phyloP scores from a whole-genome alignment of 805 yeast genomes.

The Pichia gijzeniarum region DNA sequence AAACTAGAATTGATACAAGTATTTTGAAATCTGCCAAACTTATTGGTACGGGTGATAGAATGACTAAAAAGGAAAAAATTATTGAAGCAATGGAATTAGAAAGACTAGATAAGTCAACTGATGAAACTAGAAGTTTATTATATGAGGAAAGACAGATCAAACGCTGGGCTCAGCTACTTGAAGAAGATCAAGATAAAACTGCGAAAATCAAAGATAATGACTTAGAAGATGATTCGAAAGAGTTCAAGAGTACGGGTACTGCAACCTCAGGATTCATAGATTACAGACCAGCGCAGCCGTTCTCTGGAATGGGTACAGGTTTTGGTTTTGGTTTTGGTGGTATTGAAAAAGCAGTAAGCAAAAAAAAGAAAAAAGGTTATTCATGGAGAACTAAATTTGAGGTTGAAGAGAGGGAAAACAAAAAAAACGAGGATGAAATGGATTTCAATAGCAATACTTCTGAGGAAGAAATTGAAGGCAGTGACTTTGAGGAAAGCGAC shows the following conservation, averaged over 20 bases:
- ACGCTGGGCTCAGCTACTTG: conserved; percentile 46
- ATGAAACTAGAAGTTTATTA: conserved; percentile 50
- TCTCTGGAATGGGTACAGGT: conserved; percentile 53
- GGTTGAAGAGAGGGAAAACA: conserved; percentile 36
- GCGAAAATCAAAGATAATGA: conserved; percentile 2
- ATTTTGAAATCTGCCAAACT: conserved; percentile 65
- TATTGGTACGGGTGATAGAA: conserved; percentile 60
- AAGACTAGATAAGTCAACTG: conserved; percentile 63
- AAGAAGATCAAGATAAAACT: conserved; percentile 22
- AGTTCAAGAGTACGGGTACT: conserved; percentile 29
- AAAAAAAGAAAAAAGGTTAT: conserved; percentile 48
- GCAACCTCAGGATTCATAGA: conserved; percentile 51
- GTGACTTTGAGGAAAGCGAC: too few relatives aligned
- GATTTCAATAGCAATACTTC: conserved; percentile 42
- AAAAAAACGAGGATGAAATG: conserved; percentile 49
- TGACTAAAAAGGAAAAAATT: conserved; percentile 61
- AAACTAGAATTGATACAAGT: conserved; percentile 64
- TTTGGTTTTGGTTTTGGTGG: conserved; percentile 70
- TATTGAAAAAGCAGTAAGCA: conserved; percentile 35
- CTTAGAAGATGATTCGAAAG: conserved; percentile 6
- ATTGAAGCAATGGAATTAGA: conserved; percentile 72
- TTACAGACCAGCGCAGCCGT: conserved; percentile 52
- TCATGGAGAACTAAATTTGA: conserved; percentile 67
- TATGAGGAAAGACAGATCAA: conserved; percentile 63
- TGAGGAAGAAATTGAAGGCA: conserved; percentile 26